A percentile compares a stretch with the other conserved stretches of the same genome.
Evolutionary conservation across 108 stramenopile genomes (phyloP).

Genomic region (Fragilariopsis cylindrus): DNA sequence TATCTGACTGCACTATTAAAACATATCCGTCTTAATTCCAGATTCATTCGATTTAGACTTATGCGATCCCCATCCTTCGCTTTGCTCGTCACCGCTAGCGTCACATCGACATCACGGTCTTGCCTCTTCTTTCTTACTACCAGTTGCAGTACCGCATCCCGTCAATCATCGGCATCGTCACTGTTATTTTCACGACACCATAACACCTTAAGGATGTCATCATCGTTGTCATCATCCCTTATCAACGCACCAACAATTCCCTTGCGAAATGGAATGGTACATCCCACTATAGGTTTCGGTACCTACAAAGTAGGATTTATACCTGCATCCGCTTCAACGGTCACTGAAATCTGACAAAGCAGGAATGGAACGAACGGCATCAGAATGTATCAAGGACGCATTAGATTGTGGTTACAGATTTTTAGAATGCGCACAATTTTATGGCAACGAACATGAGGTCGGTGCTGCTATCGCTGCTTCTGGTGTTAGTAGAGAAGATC

Average conservation of each 20-base stretch:
- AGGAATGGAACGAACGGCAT: conserved; percentile 52
- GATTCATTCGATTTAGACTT: background rate
- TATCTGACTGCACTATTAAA: too few species aligned
- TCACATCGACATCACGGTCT: background rate
- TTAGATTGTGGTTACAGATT: conserved; percentile 78
- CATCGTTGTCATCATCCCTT: conserved; percentile 27
- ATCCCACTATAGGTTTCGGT: conserved; percentile 87
- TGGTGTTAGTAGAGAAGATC: conserved; percentile 61
- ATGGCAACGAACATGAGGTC: conserved; percentile 84
- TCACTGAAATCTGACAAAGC: conserved; percentile 35
- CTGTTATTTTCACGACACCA: background rate
- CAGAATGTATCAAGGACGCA: conserved; percentile 83
- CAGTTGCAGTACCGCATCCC: background rate
- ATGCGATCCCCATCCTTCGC: conserved; percentile 1
- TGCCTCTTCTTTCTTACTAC: conserved; percentile 4
- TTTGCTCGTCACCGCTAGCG: conserved; percentile 2
- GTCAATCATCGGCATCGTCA: background rate
- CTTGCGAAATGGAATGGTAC: conserved; percentile 70
- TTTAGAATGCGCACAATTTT: conserved; percentile 92
- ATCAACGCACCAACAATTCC: conserved; percentile 59
- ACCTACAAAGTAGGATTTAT: conserved; percentile 94
- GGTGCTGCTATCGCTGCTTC: conserved; percentile 77
- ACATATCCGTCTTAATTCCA: too few species aligned
- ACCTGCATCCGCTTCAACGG: conserved; percentile 78
- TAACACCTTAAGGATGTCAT: background rate